Base-by-base conservation (phyloP, 164 flowering plant species). In the Piper betle region DNA sequence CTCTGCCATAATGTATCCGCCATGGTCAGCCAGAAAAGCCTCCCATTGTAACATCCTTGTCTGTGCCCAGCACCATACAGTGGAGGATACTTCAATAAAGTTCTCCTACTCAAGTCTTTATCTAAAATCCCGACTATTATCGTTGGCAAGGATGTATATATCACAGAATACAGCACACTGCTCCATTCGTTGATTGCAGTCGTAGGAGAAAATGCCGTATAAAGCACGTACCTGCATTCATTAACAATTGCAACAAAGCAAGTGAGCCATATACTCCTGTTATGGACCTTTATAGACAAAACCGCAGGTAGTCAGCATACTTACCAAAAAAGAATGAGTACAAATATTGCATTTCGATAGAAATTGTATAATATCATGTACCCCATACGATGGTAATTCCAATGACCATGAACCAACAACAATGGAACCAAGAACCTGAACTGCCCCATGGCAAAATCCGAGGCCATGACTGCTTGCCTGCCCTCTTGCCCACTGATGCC, bases 1-100 rank as follows among this genome's bases (percentile, higher is more conserved):
- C 97, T 94, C 72, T 94, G 97, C 96, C 97, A 94, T 60, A 91
- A n/a, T 2, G 95, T 91, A 71, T 94, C 99, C 5, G 72, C n/a
- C 85, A 94, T 88, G 60, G 90, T 94, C 33, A 84, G 11, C 84
- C 85, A 85, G 72, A 94, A 94, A 53, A 94, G 67, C 55, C 66
- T 83, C 16, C 68, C 39, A 64, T 82, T 85, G 79, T 88, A 94
- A 69, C 78, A 48, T 64, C 91, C 99, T 53, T 77, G 67, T 65
- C 91, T 82, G 25, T 86, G 97, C 33, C 99, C 99, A 48, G 91
- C 74, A 50, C 88, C 88, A 69, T 94, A 94, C 13, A 94, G 91
- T 68, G 77, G 86, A 58, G 99, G 97, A 72, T 77, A 61, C 58
- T 67, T 76, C 19, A 88, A 70, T 66, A 94, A 83, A 55, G 90